Base-by-base conservation (phyloP, 306 rosid species). In the Canavalia gladiata region DNA sequence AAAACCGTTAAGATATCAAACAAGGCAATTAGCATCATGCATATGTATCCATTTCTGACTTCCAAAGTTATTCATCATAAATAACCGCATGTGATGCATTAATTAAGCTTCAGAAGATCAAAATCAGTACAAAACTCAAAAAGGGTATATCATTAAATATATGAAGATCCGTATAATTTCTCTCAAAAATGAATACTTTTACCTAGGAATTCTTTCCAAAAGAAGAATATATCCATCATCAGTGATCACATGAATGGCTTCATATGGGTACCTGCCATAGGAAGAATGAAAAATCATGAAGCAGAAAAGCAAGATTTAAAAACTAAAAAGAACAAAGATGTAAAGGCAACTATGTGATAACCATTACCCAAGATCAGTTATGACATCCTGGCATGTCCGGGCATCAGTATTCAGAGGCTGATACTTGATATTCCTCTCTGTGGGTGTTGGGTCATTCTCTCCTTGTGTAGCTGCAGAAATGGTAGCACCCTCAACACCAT, bases 121-220 rank as follows among this genome's bases (percentile, higher is more conserved):
- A 66, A 67, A n/a, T 39, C 76, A 76, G 64, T 60, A 50, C 58
- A n/a, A 45, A 74, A 80, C 69, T 79, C 34, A 68, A 39, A 83
- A 65, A 37, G 35, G 65, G 34, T 50, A n/a, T 18, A 28, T 13
- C 54, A 62, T 85, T 49, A 31, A 78, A 81, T 50, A 8, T 11
- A 56, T 18, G 54, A 43, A 68, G n/a, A 65, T 37, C 34, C 43
- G 52, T 11, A 58, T 41, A 34, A 68, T 52, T 45, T 52, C 71
- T 25, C 30, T 12, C 8, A 63, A 62, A 50, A 59, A 57, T 25
- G 29, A 74, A 35, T 52, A 42, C 28, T 68, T 47, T 72, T 86
- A 95, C 98, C 98, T 90, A 39, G 98, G 98, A 54, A 95, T 90
- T 86, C 98, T 90, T 92, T 95, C 97, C 90, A 95, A 81, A 62